Percentiles rank a stretch among this genome's conserved stretches.
phyloP scores from a whole-genome alignment of 768 basidiomycete genomes.

The Trametes meyenii region DNA sequence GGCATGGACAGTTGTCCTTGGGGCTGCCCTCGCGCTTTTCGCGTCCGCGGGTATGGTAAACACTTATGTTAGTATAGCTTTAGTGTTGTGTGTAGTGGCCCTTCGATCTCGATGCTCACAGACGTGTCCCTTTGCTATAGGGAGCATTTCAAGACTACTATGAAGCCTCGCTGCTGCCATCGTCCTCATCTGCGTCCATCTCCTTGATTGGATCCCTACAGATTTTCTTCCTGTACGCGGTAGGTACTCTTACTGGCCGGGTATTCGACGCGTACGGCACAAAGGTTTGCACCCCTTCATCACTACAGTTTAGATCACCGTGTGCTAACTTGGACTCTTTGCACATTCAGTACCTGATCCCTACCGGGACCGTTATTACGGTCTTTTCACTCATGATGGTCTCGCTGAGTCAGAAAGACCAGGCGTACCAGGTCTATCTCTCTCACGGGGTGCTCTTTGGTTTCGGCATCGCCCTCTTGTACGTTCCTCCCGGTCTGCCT shows the following conservation, averaged over 20 bases:
- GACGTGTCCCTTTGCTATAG: constrained; percentile 12
- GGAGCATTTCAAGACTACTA: constrained; percentile 36
- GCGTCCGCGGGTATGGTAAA: constrained; percentile 29
- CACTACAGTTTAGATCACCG: neutral
- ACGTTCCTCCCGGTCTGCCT: neutral
- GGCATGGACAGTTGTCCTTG: constrained; percentile 31
- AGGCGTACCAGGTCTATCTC: constrained; percentile 36
- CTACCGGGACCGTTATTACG: constrained; percentile 27
- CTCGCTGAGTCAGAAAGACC: constrained; percentile 29
- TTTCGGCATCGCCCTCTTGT: constrained; percentile 33
- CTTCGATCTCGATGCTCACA: neutral
- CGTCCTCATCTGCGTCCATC: constrained; percentile 31
- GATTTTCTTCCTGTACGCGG: constrained; percentile 31
- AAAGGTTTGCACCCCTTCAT: constrained; percentile 10
- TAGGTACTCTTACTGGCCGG: constrained; percentile 29
- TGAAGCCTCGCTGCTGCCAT: constrained; percentile 26
- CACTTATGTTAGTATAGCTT: constrained; percentile 18
- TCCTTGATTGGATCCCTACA: constrained; percentile 34
- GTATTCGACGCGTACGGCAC: constrained; percentile 35
- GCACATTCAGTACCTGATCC: constrained; percentile 24
- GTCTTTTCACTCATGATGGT: constrained; percentile 34
- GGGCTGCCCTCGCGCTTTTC: constrained; percentile 25
- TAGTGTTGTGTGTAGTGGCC: neutral
- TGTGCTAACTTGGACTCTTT: neutral
- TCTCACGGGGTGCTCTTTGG: constrained; percentile 37